Percentiles rank a stretch among this genome's conserved stretches.
Evolutionary conservation across 371 early-diverging fungal species (phyloP).

Genomic region (Basidiobolus meristosporus): DNA sequence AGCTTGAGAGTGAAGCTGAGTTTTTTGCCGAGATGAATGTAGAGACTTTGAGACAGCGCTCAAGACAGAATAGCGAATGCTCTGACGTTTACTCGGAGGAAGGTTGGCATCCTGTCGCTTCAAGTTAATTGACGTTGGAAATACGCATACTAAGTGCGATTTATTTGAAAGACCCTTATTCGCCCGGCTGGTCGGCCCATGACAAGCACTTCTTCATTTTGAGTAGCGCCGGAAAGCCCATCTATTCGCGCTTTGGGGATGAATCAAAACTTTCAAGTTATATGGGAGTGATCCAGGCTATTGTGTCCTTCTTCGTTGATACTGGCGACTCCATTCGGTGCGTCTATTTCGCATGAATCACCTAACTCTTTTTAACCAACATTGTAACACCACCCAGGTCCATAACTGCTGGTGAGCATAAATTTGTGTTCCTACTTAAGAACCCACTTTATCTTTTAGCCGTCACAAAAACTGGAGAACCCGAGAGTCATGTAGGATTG

Average conservation of each 20-base stretch:
- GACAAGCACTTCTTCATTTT: slow-evolving; percentile 62
- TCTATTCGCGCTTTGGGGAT: slow-evolving; percentile 73
- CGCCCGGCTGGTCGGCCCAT: too few species aligned
- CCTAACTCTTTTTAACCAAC: neutral
- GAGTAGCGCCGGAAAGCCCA: slow-evolving; percentile 74
- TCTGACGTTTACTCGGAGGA: too few species aligned
- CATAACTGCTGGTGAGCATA: slow-evolving; percentile 54
- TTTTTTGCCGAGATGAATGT: too few species aligned
- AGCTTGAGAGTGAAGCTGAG: too few species aligned
- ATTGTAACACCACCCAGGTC: slow-evolving; percentile 15
- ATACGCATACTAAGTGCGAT: too few species aligned
- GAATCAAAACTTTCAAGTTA: slow-evolving; percentile 70
- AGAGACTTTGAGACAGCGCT: too few species aligned
- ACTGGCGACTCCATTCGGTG: slow-evolving; percentile 61
- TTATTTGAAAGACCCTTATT: too few species aligned
- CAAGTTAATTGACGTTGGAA: too few species aligned
- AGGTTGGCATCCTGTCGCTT: too few species aligned
- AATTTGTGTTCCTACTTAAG: slow-evolving; percentile 61
- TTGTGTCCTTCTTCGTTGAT: slow-evolving; percentile 68
- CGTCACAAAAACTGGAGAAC: slow-evolving; percentile 63
- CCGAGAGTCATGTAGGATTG: slow-evolving; percentile 41
- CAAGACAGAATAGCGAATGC: too few species aligned
- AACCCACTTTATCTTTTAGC: slow-evolving; percentile 74
- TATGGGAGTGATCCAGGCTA: slow-evolving; percentile 85
- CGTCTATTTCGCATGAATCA: slow-evolving; percentile 1